Conservation (phyloP, 1,139 yeast genomes). For the Blastobotrys proliferans region DNA sequence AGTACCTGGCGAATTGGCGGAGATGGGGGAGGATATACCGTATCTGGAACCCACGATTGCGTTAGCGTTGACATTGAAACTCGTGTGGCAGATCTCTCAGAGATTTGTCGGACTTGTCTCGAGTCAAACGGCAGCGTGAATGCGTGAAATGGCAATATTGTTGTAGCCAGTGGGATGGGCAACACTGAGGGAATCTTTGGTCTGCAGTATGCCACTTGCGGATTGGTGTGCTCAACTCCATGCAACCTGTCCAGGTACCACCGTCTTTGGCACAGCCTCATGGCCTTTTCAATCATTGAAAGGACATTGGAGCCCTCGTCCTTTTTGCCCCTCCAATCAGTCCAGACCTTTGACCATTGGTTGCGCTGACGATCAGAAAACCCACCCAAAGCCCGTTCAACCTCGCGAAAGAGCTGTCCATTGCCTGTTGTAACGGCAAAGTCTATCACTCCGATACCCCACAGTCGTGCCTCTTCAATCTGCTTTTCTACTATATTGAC, state of each 20-base stretch:
- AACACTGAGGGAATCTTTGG: constrained; percentile 31
- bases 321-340: constrained; percentile 20
- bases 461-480: constrained; percentile 24
- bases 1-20: constrained; percentile 25
- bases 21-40: constrained; percentile 33
- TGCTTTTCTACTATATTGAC: constrained; percentile 28
- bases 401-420: constrained; percentile 18
- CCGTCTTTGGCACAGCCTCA: constrained; percentile 28
- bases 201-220: constrained; percentile 20
- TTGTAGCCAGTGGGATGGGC: constrained; percentile 32
- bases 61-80: constrained; percentile 28
- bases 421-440: constrained; percentile 16
- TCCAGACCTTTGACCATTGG: constrained; percentile 22
- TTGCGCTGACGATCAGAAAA: constrained; percentile 17
- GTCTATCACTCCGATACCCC: constrained; percentile 32
- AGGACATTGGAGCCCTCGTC: constrained; percentile 32
- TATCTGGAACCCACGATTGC: constrained; percentile 31
- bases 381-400: constrained; percentile 25
- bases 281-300: constrained; percentile 27
- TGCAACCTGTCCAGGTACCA: constrained; percentile 30
- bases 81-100: constrained; percentile 32
- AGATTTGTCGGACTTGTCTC: constrained; percentile 28
- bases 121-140: constrained; percentile 33
- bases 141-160: constrained; percentile 35
- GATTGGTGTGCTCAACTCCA: constrained; percentile 14